Evolutionary conservation across 495 filamentous ascomycete species (phyloP).

Genomic region (Aspergillus campestris): DNA sequence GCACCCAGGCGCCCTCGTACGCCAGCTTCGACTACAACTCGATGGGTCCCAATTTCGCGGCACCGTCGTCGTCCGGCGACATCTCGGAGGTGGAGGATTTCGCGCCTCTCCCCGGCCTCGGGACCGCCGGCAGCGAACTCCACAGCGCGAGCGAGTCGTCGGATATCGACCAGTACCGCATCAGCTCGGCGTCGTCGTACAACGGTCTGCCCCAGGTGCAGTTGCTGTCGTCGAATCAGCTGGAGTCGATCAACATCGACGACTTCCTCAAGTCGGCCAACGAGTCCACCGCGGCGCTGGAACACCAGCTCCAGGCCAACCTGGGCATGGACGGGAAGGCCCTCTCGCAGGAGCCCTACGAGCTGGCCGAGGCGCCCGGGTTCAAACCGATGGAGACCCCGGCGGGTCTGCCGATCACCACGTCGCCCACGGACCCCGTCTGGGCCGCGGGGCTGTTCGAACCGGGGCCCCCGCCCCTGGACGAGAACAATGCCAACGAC

Average conservation of each 20-base stretch:
- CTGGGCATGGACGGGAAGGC: constrained; percentile 34
- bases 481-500: constrained; percentile 20
- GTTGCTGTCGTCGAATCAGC: constrained; percentile 44
- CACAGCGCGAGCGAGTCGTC: constrained; percentile 48
- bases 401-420: constrained; percentile 16
- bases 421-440: constrained; percentile 25
- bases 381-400: constrained; percentile 18
- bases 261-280: constrained; percentile 51
- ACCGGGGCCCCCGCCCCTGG: constrained; percentile 22
- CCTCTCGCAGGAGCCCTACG: constrained; percentile 26
- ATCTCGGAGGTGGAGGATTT: constrained; percentile 67
- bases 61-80: constrained; percentile 67
- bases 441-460: constrained; percentile 35
- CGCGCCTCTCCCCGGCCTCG: constrained; percentile 31
- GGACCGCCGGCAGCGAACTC: constrained; percentile 24
- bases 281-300: constrained; percentile 38
- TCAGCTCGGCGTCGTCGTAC: constrained; percentile 46
- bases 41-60: constrained; percentile 36
- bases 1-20: constrained; percentile 63
- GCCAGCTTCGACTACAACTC: constrained; percentile 57
- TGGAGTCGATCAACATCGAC: constrained; percentile 53
- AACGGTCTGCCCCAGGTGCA: constrained; percentile 43
- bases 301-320: constrained; percentile 39
- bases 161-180: constrained; percentile 45
- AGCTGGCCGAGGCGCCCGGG: constrained; percentile 20